phyloP scores from a whole-genome alignment of 805 yeast genomes.

The Myxozyma sirexii region DNA sequence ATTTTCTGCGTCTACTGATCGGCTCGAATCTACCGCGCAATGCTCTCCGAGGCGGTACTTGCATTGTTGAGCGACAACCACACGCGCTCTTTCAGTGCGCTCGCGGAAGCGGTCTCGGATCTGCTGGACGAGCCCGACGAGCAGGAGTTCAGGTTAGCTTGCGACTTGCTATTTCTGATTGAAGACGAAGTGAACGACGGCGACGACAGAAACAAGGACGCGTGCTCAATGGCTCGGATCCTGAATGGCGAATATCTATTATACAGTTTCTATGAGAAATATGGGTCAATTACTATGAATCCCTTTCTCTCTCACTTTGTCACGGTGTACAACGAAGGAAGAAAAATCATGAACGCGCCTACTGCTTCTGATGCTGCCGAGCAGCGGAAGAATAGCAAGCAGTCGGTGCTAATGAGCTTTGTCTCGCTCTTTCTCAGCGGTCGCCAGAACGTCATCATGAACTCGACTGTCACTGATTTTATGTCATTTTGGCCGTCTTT shows the following conservation, averaged over 20 bases:
- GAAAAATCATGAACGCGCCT: not conserved
- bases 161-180: conserved; percentile 23
- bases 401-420: conserved; percentile 16
- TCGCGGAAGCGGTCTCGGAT: conserved; percentile 3
- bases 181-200: conserved; percentile 3
- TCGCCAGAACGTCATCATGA: conserved; percentile 7
- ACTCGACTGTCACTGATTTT: conserved; percentile 11
- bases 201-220: not conserved
- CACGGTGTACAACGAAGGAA: conserved; percentile 11
- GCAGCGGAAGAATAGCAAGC: not conserved
- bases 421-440: conserved; percentile 21
- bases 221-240: conserved; percentile 2
- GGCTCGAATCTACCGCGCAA: not conserved
- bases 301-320: conserved; percentile 30
- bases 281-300: conserved; percentile 23
- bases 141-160: conserved; percentile 23
- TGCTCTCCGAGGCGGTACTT: conserved; percentile 7
- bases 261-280: conserved; percentile 23
- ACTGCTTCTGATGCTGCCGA: not conserved
- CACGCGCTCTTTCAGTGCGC: conserved; percentile 5
- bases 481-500: conserved; percentile 7
- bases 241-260: conserved; percentile 28
- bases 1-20: not conserved
- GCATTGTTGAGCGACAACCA: conserved; percentile 7
- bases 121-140: conserved; percentile 16